Evolutionary conservation across 768 basidiomycete species (phyloP).

Genomic region (Floccularia luteovirens): DNA sequence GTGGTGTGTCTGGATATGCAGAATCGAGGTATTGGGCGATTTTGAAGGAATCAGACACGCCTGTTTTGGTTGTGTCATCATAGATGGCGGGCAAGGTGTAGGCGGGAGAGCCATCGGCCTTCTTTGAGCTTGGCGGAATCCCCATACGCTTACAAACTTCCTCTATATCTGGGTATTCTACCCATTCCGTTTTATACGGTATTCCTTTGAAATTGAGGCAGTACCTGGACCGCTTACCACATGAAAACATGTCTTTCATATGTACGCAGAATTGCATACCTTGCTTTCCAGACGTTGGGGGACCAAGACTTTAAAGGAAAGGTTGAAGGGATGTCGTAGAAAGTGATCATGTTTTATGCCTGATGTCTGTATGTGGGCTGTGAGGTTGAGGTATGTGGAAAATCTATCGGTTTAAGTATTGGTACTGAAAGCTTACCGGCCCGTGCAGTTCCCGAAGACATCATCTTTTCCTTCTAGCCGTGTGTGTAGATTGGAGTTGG

Average conservation of each 20-base stretch:
- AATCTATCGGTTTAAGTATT: no score
- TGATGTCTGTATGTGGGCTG: no score
- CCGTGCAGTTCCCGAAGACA: no score
- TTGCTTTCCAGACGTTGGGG: constrained; percentile 20
- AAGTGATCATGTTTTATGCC: constrained; percentile 13
- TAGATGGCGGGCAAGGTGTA: constrained; percentile 46
- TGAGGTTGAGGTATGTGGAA: no score
- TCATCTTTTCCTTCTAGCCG: no score
- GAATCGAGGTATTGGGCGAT: constrained; percentile 47
- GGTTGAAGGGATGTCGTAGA: constrained; percentile 27
- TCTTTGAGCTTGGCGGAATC: constrained; percentile 23
- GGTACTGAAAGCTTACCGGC: no score
- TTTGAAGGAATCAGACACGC: constrained; percentile 31
- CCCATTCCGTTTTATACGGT: constrained; percentile 38
- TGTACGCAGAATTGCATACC: constrained; percentile 10
- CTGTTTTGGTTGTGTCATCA: constrained; percentile 30
- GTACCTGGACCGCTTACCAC: constrained; percentile 18
- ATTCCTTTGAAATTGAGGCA: constrained; percentile 26
- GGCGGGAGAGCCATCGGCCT: constrained; percentile 19
- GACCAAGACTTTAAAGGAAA: constrained; percentile 16
- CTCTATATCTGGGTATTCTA: constrained; percentile 46
- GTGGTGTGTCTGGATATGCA: constrained; percentile 34
- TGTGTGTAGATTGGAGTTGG: no score
- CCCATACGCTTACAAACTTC: constrained; percentile 23
- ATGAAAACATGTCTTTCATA: background rate